These are phyloP conservation scores for Pisolithus thermaeus DNA, from an alignment of 1,284 basidiomycete genomes.

Conservation along the genomic window DNA sequence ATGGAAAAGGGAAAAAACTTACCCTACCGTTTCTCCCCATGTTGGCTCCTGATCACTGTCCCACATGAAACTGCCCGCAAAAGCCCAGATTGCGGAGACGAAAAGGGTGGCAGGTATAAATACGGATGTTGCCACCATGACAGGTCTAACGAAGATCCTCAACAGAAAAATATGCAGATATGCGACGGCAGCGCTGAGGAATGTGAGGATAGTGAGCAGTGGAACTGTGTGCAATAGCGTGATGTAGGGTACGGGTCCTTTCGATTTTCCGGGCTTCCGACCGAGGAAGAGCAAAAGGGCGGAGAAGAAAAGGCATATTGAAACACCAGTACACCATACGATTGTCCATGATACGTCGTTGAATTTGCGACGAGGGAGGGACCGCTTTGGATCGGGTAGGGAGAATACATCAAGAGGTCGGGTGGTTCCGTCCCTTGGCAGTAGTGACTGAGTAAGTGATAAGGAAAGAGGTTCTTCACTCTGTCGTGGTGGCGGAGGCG, in stretches of 20 bases:
- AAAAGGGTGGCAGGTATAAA: constrained; percentile 79
- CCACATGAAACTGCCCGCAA: constrained; percentile 87
- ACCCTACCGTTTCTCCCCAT: constrained; percentile 76
- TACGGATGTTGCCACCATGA: constrained; percentile 73
- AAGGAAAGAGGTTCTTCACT: constrained; percentile 42
- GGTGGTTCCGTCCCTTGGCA: constrained; percentile 59
- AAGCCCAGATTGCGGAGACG: constrained; percentile 81
- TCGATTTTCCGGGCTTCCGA: constrained; percentile 33
- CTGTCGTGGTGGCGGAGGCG: constrained; percentile 32
- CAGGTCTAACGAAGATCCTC: constrained; percentile 74
- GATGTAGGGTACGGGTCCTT: constrained; percentile 53
- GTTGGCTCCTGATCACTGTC: constrained; percentile 62
- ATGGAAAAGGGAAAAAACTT: background rate
- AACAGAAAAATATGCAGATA: constrained; percentile 76
- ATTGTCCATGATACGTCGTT: constrained; percentile 68
- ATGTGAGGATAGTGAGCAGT: constrained; percentile 72
- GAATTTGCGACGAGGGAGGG: constrained; percentile 58
- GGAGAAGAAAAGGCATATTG: constrained; percentile 54
- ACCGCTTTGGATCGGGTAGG: constrained; percentile 65
- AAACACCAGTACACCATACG: constrained; percentile 55
- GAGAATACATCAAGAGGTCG: constrained; percentile 64
- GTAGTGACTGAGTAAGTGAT: constrained; percentile 64
- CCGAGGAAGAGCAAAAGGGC: constrained; percentile 58
- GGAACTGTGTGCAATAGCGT: constrained; percentile 82
- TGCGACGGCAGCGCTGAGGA: constrained; percentile 65